These are phyloP conservation scores for Alternaria hordeiaustralica DNA, from an alignment of 2,329 filamentous ascomycete genomes.

Conservation along the genomic window DNA sequence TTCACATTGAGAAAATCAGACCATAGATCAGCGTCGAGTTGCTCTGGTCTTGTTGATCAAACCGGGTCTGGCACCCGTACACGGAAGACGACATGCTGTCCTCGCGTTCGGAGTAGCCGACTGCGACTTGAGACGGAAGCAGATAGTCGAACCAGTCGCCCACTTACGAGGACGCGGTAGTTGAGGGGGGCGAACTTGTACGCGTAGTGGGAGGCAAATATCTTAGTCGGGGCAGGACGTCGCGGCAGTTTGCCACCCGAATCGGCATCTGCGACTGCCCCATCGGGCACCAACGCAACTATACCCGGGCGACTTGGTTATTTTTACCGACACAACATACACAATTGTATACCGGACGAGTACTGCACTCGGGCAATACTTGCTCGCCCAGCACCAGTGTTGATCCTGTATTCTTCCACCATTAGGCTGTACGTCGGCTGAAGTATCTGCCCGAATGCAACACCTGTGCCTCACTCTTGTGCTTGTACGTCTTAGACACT, in stretches of 20 bases:
- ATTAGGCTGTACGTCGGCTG: not conserved
- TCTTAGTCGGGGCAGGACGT: slow-evolving; percentile 1
- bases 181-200: slow-evolving; percentile 19
- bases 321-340: slow-evolving; percentile 2
- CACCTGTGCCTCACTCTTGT: not conserved
- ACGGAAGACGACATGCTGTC: not conserved
- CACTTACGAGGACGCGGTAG: not conserved
- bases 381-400: not conserved
- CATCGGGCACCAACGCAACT: slow-evolving; percentile 15
- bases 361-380: not conserved
- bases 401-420: not conserved
- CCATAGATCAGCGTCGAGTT: slow-evolving; percentile 32
- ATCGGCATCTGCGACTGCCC: slow-evolving; percentile 19
- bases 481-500: not conserved
- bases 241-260: slow-evolving; percentile 21
- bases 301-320: not conserved
- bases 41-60: slow-evolving; percentile 4
- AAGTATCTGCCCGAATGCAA: not conserved
- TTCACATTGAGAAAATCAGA: slow-evolving; percentile 26
- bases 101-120: slow-evolving; percentile 24
- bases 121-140: slow-evolving; percentile 8
- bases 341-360: not conserved
- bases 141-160: slow-evolving; percentile 1
- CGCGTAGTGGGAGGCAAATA: slow-evolving; percentile 15
- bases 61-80: slow-evolving; percentile 5